Conservation (phyloP, 2,329 filamentous ascomycete species). For the Xylaria hypoxylon region DNA sequence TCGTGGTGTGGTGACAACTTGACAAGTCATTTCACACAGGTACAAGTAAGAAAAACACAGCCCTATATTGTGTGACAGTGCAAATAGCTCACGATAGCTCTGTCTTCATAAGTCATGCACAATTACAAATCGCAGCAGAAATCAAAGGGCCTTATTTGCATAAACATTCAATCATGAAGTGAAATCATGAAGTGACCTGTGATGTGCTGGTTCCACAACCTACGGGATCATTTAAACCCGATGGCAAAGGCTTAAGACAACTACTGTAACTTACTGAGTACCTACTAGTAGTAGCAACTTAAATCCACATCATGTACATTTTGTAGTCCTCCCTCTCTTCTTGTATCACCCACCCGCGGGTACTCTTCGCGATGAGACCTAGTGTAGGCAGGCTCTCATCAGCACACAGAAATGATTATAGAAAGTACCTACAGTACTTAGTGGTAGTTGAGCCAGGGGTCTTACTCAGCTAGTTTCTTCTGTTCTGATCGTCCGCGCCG, state of each 20-base stretch:
- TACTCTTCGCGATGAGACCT: neutral
- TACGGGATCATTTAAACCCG: slow-evolving; percentile 1
- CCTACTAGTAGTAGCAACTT: neutral
- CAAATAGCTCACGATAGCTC: slow-evolving; percentile 13
- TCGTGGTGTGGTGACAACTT: neutral
- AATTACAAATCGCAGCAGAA: slow-evolving; percentile 1
- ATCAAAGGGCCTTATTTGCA: slow-evolving; percentile 24
- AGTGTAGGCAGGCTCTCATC: neutral
- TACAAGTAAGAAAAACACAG: slow-evolving; percentile 25
- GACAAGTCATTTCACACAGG: slow-evolving; percentile 14
- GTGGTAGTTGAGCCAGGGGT: neutral
- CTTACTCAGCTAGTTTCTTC: too few relatives aligned
- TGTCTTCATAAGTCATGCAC: neutral
- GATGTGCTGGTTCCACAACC: slow-evolving; percentile 20
- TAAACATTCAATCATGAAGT: slow-evolving; percentile 24
- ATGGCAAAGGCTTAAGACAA: neutral
- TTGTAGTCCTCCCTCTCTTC: neutral
- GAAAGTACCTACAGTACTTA: too few relatives aligned
- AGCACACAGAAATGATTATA: neutral
- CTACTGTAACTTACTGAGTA: neutral
- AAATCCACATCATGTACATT: neutral
- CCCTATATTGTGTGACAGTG: slow-evolving; percentile 26
- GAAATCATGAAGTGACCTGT: too few relatives aligned
- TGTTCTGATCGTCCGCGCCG: neutral
- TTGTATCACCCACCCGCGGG: neutral